phyloP scores from a whole-genome alignment of 2,329 filamentous ascomycete genomes.

The Pseudogymnoascus sp. region DNA sequence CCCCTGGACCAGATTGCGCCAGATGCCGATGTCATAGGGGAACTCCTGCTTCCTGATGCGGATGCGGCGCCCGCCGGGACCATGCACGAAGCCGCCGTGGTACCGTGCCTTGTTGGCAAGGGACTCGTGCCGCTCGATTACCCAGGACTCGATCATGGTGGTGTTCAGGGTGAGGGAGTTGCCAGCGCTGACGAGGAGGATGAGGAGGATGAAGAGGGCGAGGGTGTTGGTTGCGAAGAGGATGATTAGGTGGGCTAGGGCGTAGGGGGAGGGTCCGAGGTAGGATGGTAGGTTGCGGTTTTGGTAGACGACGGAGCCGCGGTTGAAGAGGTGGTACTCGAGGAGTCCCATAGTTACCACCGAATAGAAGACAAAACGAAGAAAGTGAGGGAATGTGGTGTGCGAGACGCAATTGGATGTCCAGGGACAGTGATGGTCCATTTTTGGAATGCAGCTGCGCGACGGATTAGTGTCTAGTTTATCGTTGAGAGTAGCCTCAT shows the following conservation, averaged over 20 bases:
- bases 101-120: constrained; percentile 40
- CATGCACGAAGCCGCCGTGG: constrained; percentile 31
- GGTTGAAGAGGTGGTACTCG: constrained; percentile 49
- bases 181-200: constrained; percentile 57
- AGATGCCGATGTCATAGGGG: constrained; percentile 73
- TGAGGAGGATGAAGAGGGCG: constrained; percentile 51
- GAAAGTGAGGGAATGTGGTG: constrained; percentile 72
- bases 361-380: constrained; percentile 67
- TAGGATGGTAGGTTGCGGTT: constrained; percentile 63
- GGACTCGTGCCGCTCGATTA: constrained; percentile 55
- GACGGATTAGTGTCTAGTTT: neutral
- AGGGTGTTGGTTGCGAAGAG: constrained; percentile 50
- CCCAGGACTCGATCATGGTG: constrained; percentile 78
- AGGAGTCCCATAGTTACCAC: constrained; percentile 54
- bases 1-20: constrained; percentile 62
- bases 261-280: constrained; percentile 55
- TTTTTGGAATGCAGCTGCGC: constrained; percentile 61
- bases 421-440: constrained; percentile 87
- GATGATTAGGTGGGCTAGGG: constrained; percentile 54
- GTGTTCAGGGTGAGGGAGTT: constrained; percentile 59
- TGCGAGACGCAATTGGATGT: constrained; percentile 76
- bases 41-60: constrained; percentile 62
- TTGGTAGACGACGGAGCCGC: constrained; percentile 53
- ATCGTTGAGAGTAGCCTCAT: neutral
- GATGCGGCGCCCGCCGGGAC: constrained; percentile 42